Base-by-base conservation (phyloP, 805 yeast species). In the Cyberlindnera japonica region DNA sequence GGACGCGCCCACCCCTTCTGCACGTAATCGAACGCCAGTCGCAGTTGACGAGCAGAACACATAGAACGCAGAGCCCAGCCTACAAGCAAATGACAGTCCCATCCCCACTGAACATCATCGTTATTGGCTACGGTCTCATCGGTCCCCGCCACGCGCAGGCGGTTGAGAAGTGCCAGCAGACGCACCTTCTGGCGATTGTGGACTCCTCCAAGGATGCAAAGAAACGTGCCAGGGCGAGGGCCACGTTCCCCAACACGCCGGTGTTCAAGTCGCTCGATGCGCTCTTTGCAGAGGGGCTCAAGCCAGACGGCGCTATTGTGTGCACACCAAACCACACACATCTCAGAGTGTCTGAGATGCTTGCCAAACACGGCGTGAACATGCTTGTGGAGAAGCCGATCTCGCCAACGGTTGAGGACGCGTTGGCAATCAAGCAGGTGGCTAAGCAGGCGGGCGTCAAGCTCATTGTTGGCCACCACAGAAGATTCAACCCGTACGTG, bases 121-220 rank as follows among this genome's bases (percentile, higher is more conserved):
- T 49, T 9, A 40, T 46, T 23, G 53, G 53, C 1, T 47, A 46
- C 17, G 53, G 53, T n/a, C 49, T 49, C 30, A 49, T 49, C 16
- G 53, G 53, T 1, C 53, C 53, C 3, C 50, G 53, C 33, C 53
- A 49, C 41, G 50, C 50, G 10, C 43, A 49, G 33, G 50, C 50
- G 1, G 45, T 49, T 7, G 31, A 39, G 18, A 14, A 22, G 18
- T 44, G 50, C 26, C 47, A 50, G 3, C 21, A 38, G 11, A 46
- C 53, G 9, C 30, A 39, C 24, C 43, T 49, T 6, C 27, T 41
- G 1, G 53, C 44, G 16, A 41, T 49, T 6, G 46, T 49, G 18
- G 53, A 49, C 34, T 35, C 50, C 3, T 44, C 45, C 13, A 44
- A 44, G 33, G 41, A 28, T 16, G 24, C 47, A 2, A 36, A 32